These are phyloP conservation scores for Ascochyta pisi DNA, from an alignment of 2,329 filamentous ascomycete genomes.

Conservation along the genomic window DNA sequence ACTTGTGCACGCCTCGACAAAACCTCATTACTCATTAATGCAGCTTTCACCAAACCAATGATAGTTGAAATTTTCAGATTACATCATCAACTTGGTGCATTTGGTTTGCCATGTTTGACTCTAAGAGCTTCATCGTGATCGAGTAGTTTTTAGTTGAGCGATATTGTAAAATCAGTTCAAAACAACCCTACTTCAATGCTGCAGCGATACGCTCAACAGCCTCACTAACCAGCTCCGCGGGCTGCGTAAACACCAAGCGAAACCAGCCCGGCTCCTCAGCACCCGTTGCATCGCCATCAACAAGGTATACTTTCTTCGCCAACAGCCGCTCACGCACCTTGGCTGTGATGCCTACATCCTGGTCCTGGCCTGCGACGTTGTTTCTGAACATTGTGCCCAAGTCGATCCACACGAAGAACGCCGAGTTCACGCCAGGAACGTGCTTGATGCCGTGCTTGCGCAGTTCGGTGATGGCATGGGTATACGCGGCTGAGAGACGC, in stretches of 20 bases:
- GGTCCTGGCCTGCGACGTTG: slow-evolving; percentile 14
- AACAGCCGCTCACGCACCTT: slow-evolving; percentile 54
- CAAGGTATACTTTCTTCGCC: slow-evolving; percentile 59
- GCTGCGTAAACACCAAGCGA: slow-evolving; percentile 56
- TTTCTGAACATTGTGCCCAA: slow-evolving; percentile 18
- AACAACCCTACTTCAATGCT: neutral
- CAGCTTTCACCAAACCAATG: no score
- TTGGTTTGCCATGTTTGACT: no score
- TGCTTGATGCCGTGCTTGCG: slow-evolving; percentile 49
- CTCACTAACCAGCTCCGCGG: slow-evolving; percentile 1
- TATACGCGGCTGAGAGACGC: slow-evolving; percentile 14
- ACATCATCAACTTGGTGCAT: no score
- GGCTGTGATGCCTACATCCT: slow-evolving; percentile 53
- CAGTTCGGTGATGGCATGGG: slow-evolving; percentile 27
- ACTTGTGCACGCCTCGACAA: no score
- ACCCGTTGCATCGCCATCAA: slow-evolving; percentile 56
- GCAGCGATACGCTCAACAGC: slow-evolving; percentile 1
- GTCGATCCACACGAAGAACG: slow-evolving; percentile 57
- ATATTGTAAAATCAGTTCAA: no score
- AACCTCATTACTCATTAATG: no score
- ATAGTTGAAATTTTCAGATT: no score
- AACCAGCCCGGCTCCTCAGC: slow-evolving; percentile 60
- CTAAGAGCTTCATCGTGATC: no score
- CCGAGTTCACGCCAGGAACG: slow-evolving; percentile 50
- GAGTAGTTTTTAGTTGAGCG: no score